These are phyloP conservation scores for Acacia pycnantha DNA, from an alignment of 331 rosid genomes.

Conservation along the genomic window DNA sequence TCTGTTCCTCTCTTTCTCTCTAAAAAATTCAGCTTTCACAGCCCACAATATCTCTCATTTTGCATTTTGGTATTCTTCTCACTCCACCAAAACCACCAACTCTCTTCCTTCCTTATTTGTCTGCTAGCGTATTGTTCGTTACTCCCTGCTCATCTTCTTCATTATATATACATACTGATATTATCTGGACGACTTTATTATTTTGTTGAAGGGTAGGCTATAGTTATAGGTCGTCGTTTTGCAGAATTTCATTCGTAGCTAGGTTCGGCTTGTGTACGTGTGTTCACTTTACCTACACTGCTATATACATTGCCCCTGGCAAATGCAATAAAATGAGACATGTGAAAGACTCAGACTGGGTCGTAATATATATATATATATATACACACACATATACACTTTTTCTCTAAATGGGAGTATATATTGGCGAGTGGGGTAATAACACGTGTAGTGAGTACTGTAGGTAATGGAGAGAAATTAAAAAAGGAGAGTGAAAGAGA, in stretches of 20 bases:
- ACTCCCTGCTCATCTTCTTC: background rate
- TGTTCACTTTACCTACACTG: background rate
- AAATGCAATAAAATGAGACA: background rate
- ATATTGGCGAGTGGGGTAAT: background rate
- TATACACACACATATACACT: too few relatives aligned
- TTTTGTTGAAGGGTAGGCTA: background rate
- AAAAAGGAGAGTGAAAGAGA: background rate
- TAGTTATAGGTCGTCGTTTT: slow-evolving; percentile 23
- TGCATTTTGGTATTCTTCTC: background rate
- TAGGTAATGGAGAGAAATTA: background rate
- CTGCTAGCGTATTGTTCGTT: slow-evolving; percentile 25
- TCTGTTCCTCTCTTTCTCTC: slow-evolving; percentile 14
- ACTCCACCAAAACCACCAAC: slow-evolving; percentile 27
- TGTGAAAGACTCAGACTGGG: background rate
- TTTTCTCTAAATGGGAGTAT: background rate
- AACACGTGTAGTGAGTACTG: background rate
- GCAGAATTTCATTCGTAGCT: background rate
- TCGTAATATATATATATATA: background rate
- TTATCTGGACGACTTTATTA: background rate
- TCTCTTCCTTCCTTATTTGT: slow-evolving; percentile 23
- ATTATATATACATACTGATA: too few relatives aligned
- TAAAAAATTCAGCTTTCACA: slow-evolving; percentile 23
- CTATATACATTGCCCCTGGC: background rate
- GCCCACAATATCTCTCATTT: slow-evolving; percentile 40
- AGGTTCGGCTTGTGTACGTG: slow-evolving; percentile 16